Conservation (phyloP, 176 grass and related monocot genomes). For the Pontederia paniculata region DNA sequence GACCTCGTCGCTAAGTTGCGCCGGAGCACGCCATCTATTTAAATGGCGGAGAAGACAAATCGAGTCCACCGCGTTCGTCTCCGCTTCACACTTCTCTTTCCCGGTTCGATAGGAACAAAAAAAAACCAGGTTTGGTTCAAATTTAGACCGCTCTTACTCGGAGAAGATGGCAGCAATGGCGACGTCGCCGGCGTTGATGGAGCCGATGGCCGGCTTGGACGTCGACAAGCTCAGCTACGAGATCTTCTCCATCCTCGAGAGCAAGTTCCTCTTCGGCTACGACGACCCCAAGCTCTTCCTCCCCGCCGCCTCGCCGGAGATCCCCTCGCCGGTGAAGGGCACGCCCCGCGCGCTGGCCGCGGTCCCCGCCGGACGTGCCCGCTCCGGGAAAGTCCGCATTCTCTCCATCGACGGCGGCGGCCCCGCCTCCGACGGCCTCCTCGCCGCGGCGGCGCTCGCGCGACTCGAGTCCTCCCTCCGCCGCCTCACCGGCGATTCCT, state of each 20-base stretch:
- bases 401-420: constrained; percentile 6
- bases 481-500: not conserved
- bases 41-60: too few species aligned
- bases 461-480: constrained; percentile 1
- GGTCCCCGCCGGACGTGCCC: not conserved
- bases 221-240: constrained; percentile 93
- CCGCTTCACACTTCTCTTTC: too few species aligned
- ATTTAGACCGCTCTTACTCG: too few species aligned
- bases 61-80: too few species aligned
- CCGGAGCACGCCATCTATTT: too few species aligned
- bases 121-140: too few species aligned
- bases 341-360: not conserved
- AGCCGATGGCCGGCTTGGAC: constrained; percentile 14
- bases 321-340: not conserved
- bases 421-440: not conserved
- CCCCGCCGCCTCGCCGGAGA: not conserved
- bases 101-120: too few species aligned
- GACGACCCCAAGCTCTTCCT: constrained; percentile 32
- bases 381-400: not conserved
- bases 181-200: not conserved
- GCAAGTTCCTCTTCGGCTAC: constrained; percentile 85
- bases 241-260: constrained; percentile 94
- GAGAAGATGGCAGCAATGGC: not conserved
- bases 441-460: constrained; percentile 1
- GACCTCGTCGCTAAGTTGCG: too few species aligned